These are phyloP conservation scores for Colletotrichum gigasporum DNA, from an alignment of 2,329 filamentous ascomycete species.

Conservation along the genomic window DNA sequence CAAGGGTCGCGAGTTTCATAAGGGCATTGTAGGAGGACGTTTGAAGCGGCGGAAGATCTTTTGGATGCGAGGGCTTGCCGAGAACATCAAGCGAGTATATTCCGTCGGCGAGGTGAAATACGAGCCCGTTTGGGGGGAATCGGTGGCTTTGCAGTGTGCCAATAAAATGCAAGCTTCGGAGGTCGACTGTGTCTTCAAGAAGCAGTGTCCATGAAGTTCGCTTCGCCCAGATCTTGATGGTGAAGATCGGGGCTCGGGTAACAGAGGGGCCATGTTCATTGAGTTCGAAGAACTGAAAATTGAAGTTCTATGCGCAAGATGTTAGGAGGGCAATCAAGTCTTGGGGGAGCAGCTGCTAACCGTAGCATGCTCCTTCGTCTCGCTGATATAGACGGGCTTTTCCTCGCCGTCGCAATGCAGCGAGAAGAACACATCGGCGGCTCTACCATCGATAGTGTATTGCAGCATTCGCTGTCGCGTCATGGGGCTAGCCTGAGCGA, in stretches of 20 bases:
- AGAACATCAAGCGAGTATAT: slow-evolving; percentile 84
- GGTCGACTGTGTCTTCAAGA: slow-evolving; percentile 76
- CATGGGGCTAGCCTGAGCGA: slow-evolving; percentile 55
- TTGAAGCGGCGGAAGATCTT: slow-evolving; percentile 59
- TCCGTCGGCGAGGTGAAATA: slow-evolving; percentile 88
- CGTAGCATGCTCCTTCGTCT: slow-evolving; percentile 80
- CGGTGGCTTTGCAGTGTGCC: slow-evolving; percentile 75
- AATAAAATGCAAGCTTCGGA: slow-evolving; percentile 81
- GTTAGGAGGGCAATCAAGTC: not conserved
- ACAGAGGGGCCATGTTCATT: slow-evolving; percentile 68
- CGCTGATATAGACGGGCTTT: slow-evolving; percentile 90
- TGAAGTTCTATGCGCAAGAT: slow-evolving; percentile 75
- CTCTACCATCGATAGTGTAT: slow-evolving; percentile 72
- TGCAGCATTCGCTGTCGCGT: slow-evolving; percentile 80
- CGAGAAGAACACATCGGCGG: slow-evolving; percentile 91
- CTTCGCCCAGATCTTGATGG: slow-evolving; percentile 79
- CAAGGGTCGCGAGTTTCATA: slow-evolving; percentile 87
- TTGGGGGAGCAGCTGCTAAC: slow-evolving; percentile 43
- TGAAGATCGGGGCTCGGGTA: slow-evolving; percentile 72
- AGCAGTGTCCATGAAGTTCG: slow-evolving; percentile 69
- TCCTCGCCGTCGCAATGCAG: slow-evolving; percentile 73
- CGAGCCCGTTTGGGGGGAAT: slow-evolving; percentile 82
- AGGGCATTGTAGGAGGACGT: slow-evolving; percentile 88
- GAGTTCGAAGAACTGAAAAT: slow-evolving; percentile 86
- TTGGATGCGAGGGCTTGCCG: slow-evolving; percentile 57